Percentiles rank a stretch among this genome's conserved stretches.
These are phyloP conservation scores for Colletotrichum horii DNA, from an alignment of 2,329 filamentous ascomycete species.

Conservation along the genomic window DNA sequence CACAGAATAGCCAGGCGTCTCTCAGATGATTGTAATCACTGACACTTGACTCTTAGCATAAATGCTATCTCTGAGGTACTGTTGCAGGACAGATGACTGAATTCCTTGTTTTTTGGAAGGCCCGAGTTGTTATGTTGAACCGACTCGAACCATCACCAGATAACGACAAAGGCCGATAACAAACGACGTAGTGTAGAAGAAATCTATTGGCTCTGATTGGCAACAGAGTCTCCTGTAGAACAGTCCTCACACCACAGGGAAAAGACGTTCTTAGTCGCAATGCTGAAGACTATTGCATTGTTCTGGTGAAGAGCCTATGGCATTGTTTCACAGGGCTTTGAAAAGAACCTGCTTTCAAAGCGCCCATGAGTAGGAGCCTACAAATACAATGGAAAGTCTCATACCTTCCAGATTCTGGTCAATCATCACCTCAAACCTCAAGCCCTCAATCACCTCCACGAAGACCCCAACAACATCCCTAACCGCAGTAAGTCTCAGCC, in stretches of 20 bases:
- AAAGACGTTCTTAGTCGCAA: background rate
- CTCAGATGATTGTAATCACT: no score
- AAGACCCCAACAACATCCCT: background rate
- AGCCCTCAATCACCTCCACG: background rate
- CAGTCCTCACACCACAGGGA: no score
- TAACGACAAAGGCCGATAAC: background rate
- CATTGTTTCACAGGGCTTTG: background rate
- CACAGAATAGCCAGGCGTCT: background rate
- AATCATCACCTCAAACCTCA: background rate
- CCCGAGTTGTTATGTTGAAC: background rate
- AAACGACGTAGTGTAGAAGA: background rate
- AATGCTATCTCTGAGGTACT: fast-evolving
- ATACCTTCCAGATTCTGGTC: fast-evolving
- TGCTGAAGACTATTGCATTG: background rate
- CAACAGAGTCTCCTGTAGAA: background rate
- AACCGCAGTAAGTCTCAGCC: background rate
- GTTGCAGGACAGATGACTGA: background rate
- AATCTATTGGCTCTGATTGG: fast-evolving
- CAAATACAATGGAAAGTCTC: background rate
- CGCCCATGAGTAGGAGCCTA: background rate
- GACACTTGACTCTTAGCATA: background rate
- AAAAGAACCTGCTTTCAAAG: no score
- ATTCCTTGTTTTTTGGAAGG: background rate
- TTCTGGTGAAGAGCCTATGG: background rate
- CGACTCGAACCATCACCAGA: background rate